Conservation (phyloP, 352 stramenopile genomes). For the Globisporangium iwayamae region DNA sequence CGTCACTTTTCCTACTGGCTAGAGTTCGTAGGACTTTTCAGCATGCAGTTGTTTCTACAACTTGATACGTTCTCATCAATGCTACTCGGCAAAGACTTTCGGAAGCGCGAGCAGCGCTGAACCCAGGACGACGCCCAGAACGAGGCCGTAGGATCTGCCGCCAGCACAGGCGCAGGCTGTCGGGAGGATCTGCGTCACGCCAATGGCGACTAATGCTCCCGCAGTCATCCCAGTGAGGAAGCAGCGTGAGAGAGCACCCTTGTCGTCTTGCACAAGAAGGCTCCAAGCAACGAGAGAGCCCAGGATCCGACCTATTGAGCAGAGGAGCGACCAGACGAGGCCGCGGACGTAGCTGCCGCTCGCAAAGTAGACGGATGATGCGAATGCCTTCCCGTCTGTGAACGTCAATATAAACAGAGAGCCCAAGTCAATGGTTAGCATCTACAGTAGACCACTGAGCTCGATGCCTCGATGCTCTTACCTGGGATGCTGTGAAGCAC, state of each 20-base stretch:
- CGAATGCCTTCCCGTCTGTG: constrained; percentile 1
- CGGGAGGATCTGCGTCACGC: constrained; percentile 1
- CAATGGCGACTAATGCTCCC: background rate
- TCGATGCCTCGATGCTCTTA: background rate
- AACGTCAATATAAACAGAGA: background rate
- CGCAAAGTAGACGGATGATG: constrained; percentile 3
- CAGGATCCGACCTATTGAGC: background rate
- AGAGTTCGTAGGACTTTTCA: background rate
- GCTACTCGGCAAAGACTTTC: constrained; percentile 1
- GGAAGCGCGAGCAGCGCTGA: background rate
- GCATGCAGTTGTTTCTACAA: background rate
- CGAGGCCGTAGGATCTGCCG: background rate
- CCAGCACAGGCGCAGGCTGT: background rate
- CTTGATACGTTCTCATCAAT: background rate
- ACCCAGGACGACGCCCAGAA: background rate
- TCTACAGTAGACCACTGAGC: too few relatives aligned
- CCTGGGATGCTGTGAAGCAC: constrained; percentile 4
- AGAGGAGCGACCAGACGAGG: background rate
- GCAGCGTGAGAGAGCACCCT: background rate
- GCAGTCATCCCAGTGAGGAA: constrained; percentile 6
- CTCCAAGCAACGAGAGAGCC: background rate
- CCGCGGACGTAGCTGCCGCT: background rate
- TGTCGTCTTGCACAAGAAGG: background rate
- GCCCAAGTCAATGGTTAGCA: background rate
- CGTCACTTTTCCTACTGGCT: background rate